A percentile compares a stretch with the other conserved stretches of the same genome.
Evolutionary conservation across 78 protist species (phyloP).

Genomic region (Anaeramoeba flamelloides): DNA sequence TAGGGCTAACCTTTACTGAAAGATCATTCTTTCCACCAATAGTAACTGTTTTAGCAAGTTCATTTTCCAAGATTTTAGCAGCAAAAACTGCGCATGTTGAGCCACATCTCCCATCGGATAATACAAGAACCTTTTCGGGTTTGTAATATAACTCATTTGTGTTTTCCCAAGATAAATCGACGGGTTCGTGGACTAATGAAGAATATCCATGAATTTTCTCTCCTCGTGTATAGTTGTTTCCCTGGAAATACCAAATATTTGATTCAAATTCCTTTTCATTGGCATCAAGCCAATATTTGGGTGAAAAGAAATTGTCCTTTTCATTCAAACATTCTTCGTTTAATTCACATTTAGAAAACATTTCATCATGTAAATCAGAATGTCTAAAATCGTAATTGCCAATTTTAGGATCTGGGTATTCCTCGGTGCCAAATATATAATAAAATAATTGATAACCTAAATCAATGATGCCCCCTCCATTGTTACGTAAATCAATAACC

Average conservation of each 20-base stretch:
- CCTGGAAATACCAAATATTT: neutral
- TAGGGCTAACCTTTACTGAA: neutral
- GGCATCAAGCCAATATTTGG: neutral
- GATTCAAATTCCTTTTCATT: neutral
- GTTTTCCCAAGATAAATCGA: neutral
- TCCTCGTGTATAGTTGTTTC: neutral
- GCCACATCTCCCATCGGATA: neutral
- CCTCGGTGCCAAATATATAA: neutral
- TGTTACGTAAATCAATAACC: neutral
- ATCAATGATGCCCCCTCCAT: neutral
- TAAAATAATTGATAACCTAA: neutral
- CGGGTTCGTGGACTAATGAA: neutral
- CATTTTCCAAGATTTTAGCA: neutral
- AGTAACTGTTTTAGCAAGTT: neutral
- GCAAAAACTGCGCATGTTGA: neutral
- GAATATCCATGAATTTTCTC: neutral
- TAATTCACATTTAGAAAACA: neutral
- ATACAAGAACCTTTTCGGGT: neutral
- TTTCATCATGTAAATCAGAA: neutral
- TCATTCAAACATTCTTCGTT: neutral
- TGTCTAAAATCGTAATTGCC: neutral
- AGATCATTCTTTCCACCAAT: neutral
- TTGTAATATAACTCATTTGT: neutral
- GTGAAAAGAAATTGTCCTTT: neutral
- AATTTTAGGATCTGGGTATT: neutral